Percentiles rank a stretch among this genome's conserved stretches.
Conservation (phyloP, 2,329 filamentous ascomycete species). For the Podosphaera xanthii region DNA sequence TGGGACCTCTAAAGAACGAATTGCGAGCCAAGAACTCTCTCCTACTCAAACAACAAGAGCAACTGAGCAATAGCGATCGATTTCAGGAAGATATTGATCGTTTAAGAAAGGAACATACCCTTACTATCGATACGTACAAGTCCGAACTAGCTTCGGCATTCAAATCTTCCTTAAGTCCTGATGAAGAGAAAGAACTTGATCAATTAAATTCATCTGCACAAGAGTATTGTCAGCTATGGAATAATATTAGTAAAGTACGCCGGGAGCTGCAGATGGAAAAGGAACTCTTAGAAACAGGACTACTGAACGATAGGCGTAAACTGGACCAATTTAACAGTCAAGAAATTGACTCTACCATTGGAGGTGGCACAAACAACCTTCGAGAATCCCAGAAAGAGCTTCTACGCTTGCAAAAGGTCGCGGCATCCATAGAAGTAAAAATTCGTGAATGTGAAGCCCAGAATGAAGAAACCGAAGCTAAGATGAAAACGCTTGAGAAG, state of each 20-base stretch:
- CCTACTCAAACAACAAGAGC: conserved; percentile 48
- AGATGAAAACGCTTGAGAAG: conserved; percentile 18
- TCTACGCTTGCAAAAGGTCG: conserved; percentile 47
- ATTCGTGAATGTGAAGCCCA: conserved; percentile 53
- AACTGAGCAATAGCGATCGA: conserved; percentile 44
- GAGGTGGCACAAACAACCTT: conserved; percentile 39
- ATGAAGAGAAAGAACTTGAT: conserved; percentile 68
- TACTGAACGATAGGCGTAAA: conserved; percentile 70
- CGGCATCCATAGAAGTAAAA: conserved; percentile 43
- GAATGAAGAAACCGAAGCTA: conserved; percentile 31
- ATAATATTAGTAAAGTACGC: conserved; percentile 48
- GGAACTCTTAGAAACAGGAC: conserved; percentile 60
- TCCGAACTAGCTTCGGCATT: conserved; percentile 68
- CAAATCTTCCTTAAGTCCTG: conserved; percentile 63
- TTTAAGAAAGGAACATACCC: conserved; percentile 52
- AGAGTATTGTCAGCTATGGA: conserved; percentile 53
- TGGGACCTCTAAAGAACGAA: conserved; percentile 57
- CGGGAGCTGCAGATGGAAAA: conserved; percentile 63
- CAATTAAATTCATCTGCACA: conserved; percentile 45
- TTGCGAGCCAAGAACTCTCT: conserved; percentile 52
- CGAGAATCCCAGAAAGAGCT: conserved; percentile 64
- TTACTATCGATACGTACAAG: conserved; percentile 55
- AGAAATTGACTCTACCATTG: conserved; percentile 43
- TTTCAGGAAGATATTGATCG: conserved; percentile 47
- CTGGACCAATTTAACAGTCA: conserved; percentile 67